Conservation (phyloP, 1,284 basidiomycete genomes). For the Trichosporon faecale region DNA sequence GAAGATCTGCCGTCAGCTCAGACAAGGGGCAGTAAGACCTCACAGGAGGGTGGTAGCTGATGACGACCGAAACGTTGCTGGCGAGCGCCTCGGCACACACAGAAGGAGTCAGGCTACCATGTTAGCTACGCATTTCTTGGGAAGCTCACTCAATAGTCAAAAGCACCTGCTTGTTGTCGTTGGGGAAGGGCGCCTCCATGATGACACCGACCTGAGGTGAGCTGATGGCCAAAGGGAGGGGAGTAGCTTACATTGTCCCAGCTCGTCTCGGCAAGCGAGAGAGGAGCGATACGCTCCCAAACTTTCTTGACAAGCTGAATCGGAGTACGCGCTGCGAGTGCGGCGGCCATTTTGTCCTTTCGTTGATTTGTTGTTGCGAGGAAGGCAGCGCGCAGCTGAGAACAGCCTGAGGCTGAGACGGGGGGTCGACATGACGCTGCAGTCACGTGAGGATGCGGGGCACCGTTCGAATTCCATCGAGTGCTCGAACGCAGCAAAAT, state of each 20-base stretch:
- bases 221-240: background rate
- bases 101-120: slow-evolving; percentile 67
- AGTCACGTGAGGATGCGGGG: slow-evolving; percentile 11
- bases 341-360: background rate
- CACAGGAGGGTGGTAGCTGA: slow-evolving; percentile 80
- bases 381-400: background rate
- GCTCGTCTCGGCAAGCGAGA: slow-evolving; percentile 70
- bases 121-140: background rate
- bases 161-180: slow-evolving; percentile 64
- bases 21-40: slow-evolving; percentile 14
- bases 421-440: background rate
- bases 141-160: slow-evolving; percentile 76
- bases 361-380: background rate
- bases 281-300: slow-evolving; percentile 70
- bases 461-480: slow-evolving; percentile 11
- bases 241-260: slow-evolving; percentile 78
- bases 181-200: slow-evolving; percentile 70
- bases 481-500: slow-evolving; percentile 1
- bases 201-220: slow-evolving; percentile 70
- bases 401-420: background rate
- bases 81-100: slow-evolving; percentile 72
- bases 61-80: slow-evolving; percentile 61
- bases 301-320: slow-evolving; percentile 44
- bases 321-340: slow-evolving; percentile 28
- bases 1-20: slow-evolving; percentile 61